A percentile compares a stretch with the other conserved stretches of the same genome.
Evolutionary conservation across 1,284 basidiomycete species (phyloP).

Genomic region (Kalmanozyma brasiliensis): DNA sequence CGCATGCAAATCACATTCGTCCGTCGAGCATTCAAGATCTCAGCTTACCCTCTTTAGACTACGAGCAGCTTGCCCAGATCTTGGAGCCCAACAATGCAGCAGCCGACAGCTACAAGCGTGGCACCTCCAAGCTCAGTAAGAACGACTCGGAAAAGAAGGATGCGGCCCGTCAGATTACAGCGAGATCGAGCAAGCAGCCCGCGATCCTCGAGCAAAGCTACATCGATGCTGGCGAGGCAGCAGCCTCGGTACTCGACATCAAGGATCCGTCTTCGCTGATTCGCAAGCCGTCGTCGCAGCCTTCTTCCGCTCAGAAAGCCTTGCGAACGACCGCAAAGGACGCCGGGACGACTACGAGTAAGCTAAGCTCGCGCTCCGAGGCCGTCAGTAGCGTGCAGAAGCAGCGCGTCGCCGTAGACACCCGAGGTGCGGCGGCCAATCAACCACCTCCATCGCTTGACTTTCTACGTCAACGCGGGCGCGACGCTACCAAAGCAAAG

Average conservation of each 20-base stretch:
- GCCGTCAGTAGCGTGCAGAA: constrained; percentile 14
- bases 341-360: not conserved
- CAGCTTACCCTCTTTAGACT: constrained; percentile 32
- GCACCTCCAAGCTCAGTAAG: constrained; percentile 9
- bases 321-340: not conserved
- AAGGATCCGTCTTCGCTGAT: constrained; percentile 18
- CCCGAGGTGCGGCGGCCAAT: not conserved
- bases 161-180: not conserved
- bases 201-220: constrained; percentile 54
- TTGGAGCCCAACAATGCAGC: constrained; percentile 36
- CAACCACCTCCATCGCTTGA: constrained; percentile 38
- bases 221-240: constrained; percentile 50
- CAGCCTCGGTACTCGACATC: constrained; percentile 49
- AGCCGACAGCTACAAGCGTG: constrained; percentile 33
- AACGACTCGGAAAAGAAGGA: not conserved
- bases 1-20: constrained; percentile 34
- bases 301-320: not conserved
- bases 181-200: constrained; percentile 2
- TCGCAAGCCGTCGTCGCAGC: not conserved
- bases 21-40: constrained; percentile 31
- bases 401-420: constrained; percentile 8
- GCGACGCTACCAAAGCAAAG: constrained; percentile 26
- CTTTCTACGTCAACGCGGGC: constrained; percentile 41
- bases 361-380: not conserved
- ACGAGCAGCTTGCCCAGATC: constrained; percentile 48